Evolutionary conservation across 1,139 yeast species (phyloP).

Genomic region (Lodderomyces oxycetoniae): DNA sequence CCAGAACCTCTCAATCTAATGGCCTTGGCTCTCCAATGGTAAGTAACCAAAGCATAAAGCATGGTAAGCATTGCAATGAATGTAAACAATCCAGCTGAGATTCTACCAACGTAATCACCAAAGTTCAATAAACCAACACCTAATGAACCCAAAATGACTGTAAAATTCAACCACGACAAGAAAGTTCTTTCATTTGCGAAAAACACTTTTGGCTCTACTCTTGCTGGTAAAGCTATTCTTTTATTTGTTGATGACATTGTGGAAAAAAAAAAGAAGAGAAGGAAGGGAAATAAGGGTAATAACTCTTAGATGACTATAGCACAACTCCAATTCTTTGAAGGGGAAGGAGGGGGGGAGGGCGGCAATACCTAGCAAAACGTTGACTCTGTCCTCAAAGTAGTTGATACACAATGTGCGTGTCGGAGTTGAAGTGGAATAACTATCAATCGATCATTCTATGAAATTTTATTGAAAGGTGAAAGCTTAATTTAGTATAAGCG

Average conservation of each 20-base stretch:
- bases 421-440: no score
- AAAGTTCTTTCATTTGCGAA: slow-evolving; percentile 98
- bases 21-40: slow-evolving; percentile 99
- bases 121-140: slow-evolving; percentile 94
- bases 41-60: slow-evolving; percentile 91
- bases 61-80: slow-evolving; percentile 94
- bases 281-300: no score
- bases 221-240: slow-evolving; percentile 94
- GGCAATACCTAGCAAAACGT: no score
- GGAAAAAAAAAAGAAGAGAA: no score
- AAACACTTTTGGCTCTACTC: slow-evolving; percentile 98
- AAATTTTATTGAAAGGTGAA: no score
- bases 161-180: slow-evolving; percentile 95
- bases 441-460: no score
- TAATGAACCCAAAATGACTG: slow-evolving; percentile 92
- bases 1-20: slow-evolving; percentile 96
- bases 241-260: slow-evolving; percentile 39
- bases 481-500: no score
- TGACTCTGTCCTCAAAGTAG: no score
- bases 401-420: no score
- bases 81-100: slow-evolving; percentile 92
- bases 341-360: no score
- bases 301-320: no score
- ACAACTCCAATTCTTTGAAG: no score
- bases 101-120: slow-evolving; percentile 90